Evolutionary conservation across 1,284 basidiomycete species (phyloP).

Genomic region (Lentinula novae-zelandiae): DNA sequence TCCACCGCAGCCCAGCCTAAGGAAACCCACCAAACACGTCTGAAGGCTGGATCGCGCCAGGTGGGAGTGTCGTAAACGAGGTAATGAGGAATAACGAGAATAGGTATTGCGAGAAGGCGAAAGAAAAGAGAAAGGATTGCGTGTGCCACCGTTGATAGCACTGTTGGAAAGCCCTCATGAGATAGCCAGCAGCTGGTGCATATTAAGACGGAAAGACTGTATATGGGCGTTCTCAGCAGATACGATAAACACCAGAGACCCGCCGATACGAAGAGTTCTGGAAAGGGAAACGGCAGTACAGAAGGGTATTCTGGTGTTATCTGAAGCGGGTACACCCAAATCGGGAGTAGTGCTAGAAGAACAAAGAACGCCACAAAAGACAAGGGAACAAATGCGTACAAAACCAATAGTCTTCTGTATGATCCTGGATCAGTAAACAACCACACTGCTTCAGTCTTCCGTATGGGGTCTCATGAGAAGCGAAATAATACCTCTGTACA

Average conservation of each 20-base stretch:
- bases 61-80: slow-evolving; percentile 31
- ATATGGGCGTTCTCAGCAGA: slow-evolving; percentile 51
- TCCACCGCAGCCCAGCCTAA: slow-evolving; percentile 69
- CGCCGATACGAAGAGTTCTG: slow-evolving; percentile 54
- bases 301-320: slow-evolving; percentile 35
- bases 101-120: slow-evolving; percentile 49
- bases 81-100: slow-evolving; percentile 44
- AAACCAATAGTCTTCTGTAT: slow-evolving; percentile 44
- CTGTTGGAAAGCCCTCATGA: slow-evolving; percentile 15
- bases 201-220: slow-evolving; percentile 24
- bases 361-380: slow-evolving; percentile 44
- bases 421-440: slow-evolving; percentile 42
- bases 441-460: slow-evolving; percentile 9
- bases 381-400: slow-evolving; percentile 57
- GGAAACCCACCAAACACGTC: slow-evolving; percentile 69
- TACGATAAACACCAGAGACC: slow-evolving; percentile 60
- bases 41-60: slow-evolving; percentile 57
- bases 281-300: slow-evolving; percentile 53
- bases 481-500: slow-evolving; percentile 49
- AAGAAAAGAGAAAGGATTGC: slow-evolving; percentile 48
- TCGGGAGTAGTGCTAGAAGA: slow-evolving; percentile 46
- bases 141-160: slow-evolving; percentile 48
- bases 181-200: not conserved
- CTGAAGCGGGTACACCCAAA: slow-evolving; percentile 37
- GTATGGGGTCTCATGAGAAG: not conserved